These are phyloP conservation scores for Dittrichia graveolens DNA, from an alignment of 129 eudicot genomes.

Conservation along the genomic window DNA sequence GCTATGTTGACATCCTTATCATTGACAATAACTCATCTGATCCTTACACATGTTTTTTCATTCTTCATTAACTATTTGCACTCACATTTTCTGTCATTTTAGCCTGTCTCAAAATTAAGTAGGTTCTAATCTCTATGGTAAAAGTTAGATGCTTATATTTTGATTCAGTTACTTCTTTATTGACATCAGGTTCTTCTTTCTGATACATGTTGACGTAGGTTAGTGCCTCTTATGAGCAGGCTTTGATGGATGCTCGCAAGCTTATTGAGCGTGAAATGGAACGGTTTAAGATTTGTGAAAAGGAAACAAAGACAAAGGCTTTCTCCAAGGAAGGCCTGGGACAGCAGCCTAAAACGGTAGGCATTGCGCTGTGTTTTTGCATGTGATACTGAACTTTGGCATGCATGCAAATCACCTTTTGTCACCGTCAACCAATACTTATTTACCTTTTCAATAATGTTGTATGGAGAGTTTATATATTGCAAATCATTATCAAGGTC, in stretches of 20 bases:
- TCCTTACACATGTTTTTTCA: constrained; percentile 10
- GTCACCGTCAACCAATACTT: background rate
- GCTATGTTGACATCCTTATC: background rate
- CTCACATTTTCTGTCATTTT: constrained; percentile 10
- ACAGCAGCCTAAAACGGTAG: constrained; percentile 92
- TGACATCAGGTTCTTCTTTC: constrained; percentile 55
- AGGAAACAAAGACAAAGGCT: constrained; percentile 95
- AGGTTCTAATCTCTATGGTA: constrained; percentile 10
- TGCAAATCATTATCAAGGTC: no score
- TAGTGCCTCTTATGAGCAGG: constrained; percentile 99
- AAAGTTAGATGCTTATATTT: constrained; percentile 27
- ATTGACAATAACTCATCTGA: background rate
- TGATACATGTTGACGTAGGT: constrained; percentile 93
- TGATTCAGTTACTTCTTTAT: constrained; percentile 29
- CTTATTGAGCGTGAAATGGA: constrained; percentile 95
- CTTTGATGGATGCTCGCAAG: constrained; percentile 94
- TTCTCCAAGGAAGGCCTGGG: constrained; percentile 95
- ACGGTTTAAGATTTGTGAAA: constrained; percentile 91
- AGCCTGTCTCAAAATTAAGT: constrained; percentile 2
- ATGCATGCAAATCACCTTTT: background rate
- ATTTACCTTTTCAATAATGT: background rate
- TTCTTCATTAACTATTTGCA: constrained; percentile 8
- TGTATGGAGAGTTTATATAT: background rate
- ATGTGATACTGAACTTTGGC: constrained; percentile 16
- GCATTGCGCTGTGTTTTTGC: constrained; percentile 20